Percentiles rank a stretch among this genome's conserved stretches.
Conservation (phyloP, 2,329 filamentous ascomycete species). For the Neurospora crassa region DNA sequence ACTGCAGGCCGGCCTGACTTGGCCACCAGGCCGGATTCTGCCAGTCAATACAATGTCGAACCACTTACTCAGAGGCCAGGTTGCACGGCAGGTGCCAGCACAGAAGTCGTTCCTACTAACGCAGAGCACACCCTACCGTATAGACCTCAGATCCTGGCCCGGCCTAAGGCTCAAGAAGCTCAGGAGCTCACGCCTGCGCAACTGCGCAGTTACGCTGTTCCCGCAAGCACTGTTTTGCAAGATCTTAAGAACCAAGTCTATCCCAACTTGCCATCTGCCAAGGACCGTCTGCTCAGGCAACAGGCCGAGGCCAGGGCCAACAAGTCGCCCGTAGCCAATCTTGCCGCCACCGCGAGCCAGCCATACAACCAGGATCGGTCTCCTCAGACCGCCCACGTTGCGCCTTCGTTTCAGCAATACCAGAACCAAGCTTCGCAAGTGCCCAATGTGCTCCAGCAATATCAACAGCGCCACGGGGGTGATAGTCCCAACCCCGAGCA, state of each 20-base stretch:
- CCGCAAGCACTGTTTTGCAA: slow-evolving; percentile 15
- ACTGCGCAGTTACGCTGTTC: slow-evolving; percentile 12
- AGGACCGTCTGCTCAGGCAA: slow-evolving; percentile 9
- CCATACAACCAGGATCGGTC: slow-evolving; percentile 14
- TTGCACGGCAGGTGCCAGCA: slow-evolving; percentile 21
- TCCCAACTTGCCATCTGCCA: slow-evolving; percentile 13
- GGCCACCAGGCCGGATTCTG: slow-evolving; percentile 1
- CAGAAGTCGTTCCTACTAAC: slow-evolving; percentile 24
- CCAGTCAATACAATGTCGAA: slow-evolving; percentile 8
- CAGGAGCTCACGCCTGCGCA: slow-evolving; percentile 11
- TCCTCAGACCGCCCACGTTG: slow-evolving; percentile 16
- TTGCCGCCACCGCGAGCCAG: slow-evolving; percentile 7
- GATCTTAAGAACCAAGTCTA: slow-evolving; percentile 8
- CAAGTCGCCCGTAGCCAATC: slow-evolving; percentile 10
- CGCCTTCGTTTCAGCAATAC: slow-evolving; percentile 6
- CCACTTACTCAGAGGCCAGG: slow-evolving; percentile 20
- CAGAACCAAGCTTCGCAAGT: slow-evolving; percentile 21
- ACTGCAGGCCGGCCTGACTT: slow-evolving; percentile 12
- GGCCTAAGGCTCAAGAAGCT: slow-evolving; percentile 22
- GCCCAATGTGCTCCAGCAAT: slow-evolving; percentile 21
- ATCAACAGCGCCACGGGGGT: slow-evolving; percentile 13
- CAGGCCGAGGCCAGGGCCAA: slow-evolving; percentile 12
- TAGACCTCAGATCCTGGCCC: slow-evolving; percentile 29
- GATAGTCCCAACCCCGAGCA: slow-evolving; percentile 28
- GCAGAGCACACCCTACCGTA: slow-evolving; percentile 30